Conservation (phyloP, 2,329 filamentous ascomycete genomes). For the Sporothrix inflata region DNA sequence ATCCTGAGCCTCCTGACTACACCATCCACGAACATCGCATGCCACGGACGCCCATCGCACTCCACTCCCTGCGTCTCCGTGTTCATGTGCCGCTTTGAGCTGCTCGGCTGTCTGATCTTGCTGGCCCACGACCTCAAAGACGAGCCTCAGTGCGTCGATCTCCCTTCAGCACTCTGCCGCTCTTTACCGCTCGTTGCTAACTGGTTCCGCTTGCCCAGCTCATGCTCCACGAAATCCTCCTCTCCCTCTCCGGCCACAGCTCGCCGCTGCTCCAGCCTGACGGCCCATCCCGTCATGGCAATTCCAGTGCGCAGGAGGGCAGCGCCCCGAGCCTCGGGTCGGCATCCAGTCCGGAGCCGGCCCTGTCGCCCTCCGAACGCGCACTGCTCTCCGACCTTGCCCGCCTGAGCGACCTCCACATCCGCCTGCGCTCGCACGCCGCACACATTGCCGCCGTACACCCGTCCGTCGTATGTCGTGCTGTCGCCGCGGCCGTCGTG, state of each 20-base stretch:
- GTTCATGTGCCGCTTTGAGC: constrained; percentile 34
- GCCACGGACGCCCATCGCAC: not conserved
- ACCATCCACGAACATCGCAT: not conserved
- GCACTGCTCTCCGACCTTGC: constrained; percentile 78
- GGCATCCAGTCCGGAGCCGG: constrained; percentile 42
- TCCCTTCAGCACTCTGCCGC: not conserved
- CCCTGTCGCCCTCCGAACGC: constrained; percentile 76
- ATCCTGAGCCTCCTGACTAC: not conserved
- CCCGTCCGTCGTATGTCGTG: constrained; percentile 80
- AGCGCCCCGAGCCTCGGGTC: constrained; percentile 5
- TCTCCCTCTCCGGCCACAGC: constrained; percentile 91
- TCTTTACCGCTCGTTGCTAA: not conserved
- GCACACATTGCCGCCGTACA: constrained; percentile 70
- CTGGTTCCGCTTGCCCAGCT: constrained; percentile 28
- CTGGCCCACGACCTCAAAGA: constrained; percentile 31
- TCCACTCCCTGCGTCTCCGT: not conserved
- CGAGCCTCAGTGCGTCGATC: not conserved
- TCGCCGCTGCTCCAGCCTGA: constrained; percentile 76
- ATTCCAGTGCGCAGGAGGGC: constrained; percentile 33
- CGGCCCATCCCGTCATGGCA: constrained; percentile 46
- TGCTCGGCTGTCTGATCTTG: constrained; percentile 34
- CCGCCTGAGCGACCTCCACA: constrained; percentile 77
- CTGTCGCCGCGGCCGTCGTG: constrained; percentile 77
- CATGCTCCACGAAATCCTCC: constrained; percentile 98
- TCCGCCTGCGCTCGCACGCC: constrained; percentile 69